Evolutionary conservation across 1,139 yeast genomes (phyloP).

Genomic region (Lodderomyces beijingensis): DNA sequence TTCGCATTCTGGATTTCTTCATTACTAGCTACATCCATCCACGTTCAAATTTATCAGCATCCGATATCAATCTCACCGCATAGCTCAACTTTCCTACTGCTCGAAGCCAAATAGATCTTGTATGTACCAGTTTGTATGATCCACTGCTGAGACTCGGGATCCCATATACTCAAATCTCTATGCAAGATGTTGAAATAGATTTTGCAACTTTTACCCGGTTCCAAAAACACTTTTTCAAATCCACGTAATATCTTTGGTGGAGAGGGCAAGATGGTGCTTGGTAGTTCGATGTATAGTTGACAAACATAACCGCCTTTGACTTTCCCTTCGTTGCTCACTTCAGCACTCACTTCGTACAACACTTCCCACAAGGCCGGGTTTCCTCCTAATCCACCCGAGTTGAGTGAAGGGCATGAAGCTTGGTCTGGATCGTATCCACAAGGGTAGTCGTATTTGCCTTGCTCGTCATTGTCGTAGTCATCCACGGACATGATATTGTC

Average conservation of each 20-base stretch:
- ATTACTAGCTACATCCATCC: too few species aligned
- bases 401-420: constrained; percentile 33
- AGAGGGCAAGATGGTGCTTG: constrained; percentile 37
- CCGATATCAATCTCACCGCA: constrained; percentile 45
- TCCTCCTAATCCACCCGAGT: constrained; percentile 61
- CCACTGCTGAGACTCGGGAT: constrained; percentile 56
- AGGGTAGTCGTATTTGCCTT: constrained; percentile 57
- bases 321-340: constrained; percentile 48
- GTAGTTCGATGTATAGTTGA: constrained; percentile 56
- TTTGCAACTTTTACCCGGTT: constrained; percentile 36
- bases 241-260: constrained; percentile 56
- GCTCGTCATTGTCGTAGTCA: constrained; percentile 28
- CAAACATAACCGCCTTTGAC: constrained; percentile 50
- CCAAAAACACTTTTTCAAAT: constrained; percentile 51
- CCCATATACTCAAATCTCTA: constrained; percentile 61
- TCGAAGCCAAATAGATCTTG: constrained; percentile 48
- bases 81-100: constrained; percentile 50
- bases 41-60: constrained; percentile 14
- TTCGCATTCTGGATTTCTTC: too few species aligned
- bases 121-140: constrained; percentile 56
- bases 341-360: constrained; percentile 46
- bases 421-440: constrained; percentile 45
- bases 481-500: constrained; percentile 41
- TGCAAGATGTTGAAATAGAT: constrained; percentile 46
- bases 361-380: constrained; percentile 43